Conservation (phyloP, 345 rosid genomes). For the Sisymbrium irio region DNA sequence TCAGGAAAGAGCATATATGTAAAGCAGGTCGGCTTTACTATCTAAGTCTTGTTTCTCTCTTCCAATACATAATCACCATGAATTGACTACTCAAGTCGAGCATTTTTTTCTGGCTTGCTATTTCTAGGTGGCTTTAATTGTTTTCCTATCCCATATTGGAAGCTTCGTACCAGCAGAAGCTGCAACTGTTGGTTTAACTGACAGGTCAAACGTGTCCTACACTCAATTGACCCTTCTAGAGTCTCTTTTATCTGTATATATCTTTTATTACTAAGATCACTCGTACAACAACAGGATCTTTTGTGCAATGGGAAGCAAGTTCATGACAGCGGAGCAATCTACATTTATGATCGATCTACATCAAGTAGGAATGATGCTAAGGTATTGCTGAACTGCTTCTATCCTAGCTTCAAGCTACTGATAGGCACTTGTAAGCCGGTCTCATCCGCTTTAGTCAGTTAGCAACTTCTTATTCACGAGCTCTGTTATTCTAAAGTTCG, state of each 20-base stretch:
- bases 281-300: conserved; percentile 63
- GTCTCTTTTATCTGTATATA: background rate
- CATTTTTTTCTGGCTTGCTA: conserved; percentile 3
- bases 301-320: conserved; percentile 92
- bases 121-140: conserved; percentile 88
- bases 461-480: conserved; percentile 7
- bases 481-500: conserved; percentile 4
- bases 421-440: background rate
- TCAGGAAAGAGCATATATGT: conserved; percentile 96
- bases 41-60: background rate
- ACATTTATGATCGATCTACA: conserved; percentile 98
- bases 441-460: background rate
- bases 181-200: conserved; percentile 92
- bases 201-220: conserved; percentile 50
- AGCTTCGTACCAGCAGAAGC: conserved; percentile 98
- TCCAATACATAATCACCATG: background rate
- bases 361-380: conserved; percentile 97
- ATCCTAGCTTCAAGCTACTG: background rate
- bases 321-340: conserved; percentile 88
- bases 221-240: conserved; percentile 24
- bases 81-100: background rate
- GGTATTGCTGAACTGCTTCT: conserved; percentile 42
- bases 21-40: conserved; percentile 63
- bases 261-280: conserved; percentile 22
- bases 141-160: conserved; percentile 94